Evolutionary conservation across 129 eudicot species (phyloP), one percentile per base, ranked within the genome.

Genomic region (Flaveria robusta): DNA sequence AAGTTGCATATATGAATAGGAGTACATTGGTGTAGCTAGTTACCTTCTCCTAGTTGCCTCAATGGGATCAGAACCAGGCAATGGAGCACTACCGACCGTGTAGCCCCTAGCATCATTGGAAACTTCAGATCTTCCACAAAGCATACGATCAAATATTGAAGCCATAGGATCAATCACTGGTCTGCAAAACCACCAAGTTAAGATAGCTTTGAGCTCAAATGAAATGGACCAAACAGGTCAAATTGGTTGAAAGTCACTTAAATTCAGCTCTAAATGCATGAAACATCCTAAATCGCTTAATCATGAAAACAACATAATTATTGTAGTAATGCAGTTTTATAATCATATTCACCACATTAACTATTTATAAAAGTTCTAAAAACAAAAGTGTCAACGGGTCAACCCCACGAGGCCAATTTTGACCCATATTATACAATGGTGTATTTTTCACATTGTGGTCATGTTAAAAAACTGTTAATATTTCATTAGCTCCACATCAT

Each of bases 21-120:
- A 69, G 50, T 42, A 74, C 76, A 62, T 43, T n/a, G 7, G 56
- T 39, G 71, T 37, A 60, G 49, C 49, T 70, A 19, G 27, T 84
- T 86, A 94, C 98, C 98, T 91, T 84, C 98, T 87, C 85, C 97
- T 83, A 20, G 98, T 84, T 71, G 98, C 91, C 79, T 94, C 98
- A 75, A 94, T 85, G 64, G 98, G 86, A 71, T 94, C 97, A 83
- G 98, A 94, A 77, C 97, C 97, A 71, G 96, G 97, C 86, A 94
- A 81, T 26, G 97, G 65, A 49, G 84, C 73, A 63, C 88, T 85
- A 58, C 96, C 96, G 12, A 74, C 67, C 55, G 87, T 80, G 74
- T 87, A 74, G 70, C 88, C 93, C 66, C 83, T 74, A 12, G 72
- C 88, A 70, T 88, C 96, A 77, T 65, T 74, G 60, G 84, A 82